Evolutionary conservation across 2,329 filamentous ascomycete genomes (phyloP), one percentile per base, ranked within the genome.

Genomic region (Chaetomiaceae sp.): DNA sequence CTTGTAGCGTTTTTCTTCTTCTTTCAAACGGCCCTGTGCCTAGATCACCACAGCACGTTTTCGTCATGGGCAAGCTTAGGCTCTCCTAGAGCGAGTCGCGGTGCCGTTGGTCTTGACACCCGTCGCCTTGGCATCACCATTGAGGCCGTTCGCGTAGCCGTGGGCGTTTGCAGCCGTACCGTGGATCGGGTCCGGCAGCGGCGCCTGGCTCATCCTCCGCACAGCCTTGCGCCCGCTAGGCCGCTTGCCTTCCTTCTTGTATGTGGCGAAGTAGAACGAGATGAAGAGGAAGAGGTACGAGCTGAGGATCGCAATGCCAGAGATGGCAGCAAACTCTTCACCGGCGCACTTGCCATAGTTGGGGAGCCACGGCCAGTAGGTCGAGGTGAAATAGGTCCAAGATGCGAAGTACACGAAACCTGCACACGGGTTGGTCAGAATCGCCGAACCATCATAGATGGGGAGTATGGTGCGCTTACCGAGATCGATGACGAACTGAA

Each of bases 221-320:
- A 86, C 77, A 34, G 80, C 79, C 78, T 92, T 94, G 73, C 89
- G 91, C 66, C 89, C 88, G 64, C 86, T 90, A 65, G 80, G 78
- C 56, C 79, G 82, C 79, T 90, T 92, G 71, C 84, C 82, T 58
- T 86, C 85, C 79, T 90, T 91, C 77, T 86, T 88, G 78, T 99
- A 99, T 57, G 92, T 99, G 61, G 90, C 90, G 64, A 95, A 81
- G 81, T 97, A 99, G 85, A 99, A 99, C 47, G 87, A 92, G 75
- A 99, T 96, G 84, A 99, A 99, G 62, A 99, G 88, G 59, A 97
- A 81, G 55, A 99, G 84, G 82, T 97, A 99, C 29, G 90, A 95
- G 75, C 84, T 91, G 68, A 99, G 79, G 66, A 96, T 95, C 61
- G 80, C 89, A 64, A 96, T 95, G 64, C 92, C 92, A 55, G 91